Evolutionary conservation across 495 filamentous ascomycete genomes (phyloP), one percentile per base, ranked within the genome.

Genomic region (Neurospora pannonica): DNA sequence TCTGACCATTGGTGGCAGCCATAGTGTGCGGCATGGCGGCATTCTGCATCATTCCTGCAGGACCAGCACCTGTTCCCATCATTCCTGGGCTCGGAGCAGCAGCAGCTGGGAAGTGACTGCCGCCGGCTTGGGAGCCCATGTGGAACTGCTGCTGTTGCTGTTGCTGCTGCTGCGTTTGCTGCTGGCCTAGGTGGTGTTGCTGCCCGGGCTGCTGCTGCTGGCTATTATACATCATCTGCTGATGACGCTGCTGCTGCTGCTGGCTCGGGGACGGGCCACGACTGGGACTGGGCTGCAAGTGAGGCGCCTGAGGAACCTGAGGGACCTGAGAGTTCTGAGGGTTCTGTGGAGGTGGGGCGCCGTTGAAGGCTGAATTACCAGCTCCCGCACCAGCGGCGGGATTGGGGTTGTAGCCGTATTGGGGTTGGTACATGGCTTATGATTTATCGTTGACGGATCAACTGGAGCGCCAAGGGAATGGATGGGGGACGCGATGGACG

Each of bases 21-120:
- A 85, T 85, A 13, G 54, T 67, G 82, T 86, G 85, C 74, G 79
- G 84, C 85, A 86, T 85, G 78, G 79, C 83, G 80, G 84, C 72
- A 78, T 84, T 86, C 82, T 85, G 85, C 85, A 86, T 86, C 84
- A 87, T 86, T 80, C 83, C 85, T 82, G 85, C 84, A 82, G 84
- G 82, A 72, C 82, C 82, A 71, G 82, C 82, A 77, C 75, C 84
- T 67, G 54, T 67, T 73, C 83, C 79, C 84, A 86, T 87, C 83
- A 86, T 83, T 76, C 78, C 77, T 38, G 80, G 80, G 75, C 85
- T 86, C 48, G 81, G 80, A 72, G 77, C 81, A 70, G 78, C 83
- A 54, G 54, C 28, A 67, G 77, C 82, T 48, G 82, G 81, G 70
- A 85, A 86, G 54, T 78, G 77, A 43, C 81, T 28, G 54, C 54